Evolutionary conservation across 2,329 filamentous ascomycete species (phyloP).

Genomic region (Colletotrichum cordylinicola): DNA sequence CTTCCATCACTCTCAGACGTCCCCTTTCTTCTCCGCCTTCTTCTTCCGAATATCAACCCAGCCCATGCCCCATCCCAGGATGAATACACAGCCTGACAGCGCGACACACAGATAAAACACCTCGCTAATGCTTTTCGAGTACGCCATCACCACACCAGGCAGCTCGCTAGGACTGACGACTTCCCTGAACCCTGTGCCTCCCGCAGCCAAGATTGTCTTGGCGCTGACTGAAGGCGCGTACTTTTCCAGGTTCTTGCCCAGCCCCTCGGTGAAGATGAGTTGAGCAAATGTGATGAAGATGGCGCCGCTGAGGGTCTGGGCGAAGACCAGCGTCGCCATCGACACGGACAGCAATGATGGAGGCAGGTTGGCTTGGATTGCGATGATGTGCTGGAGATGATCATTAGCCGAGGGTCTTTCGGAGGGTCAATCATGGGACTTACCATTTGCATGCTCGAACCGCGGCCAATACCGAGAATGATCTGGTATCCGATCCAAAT

Average conservation of each 20-base stretch:
- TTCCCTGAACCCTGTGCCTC: constrained; percentile 42
- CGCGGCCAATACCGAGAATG: constrained; percentile 49
- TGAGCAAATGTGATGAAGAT: constrained; percentile 46
- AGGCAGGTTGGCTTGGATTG: constrained; percentile 31
- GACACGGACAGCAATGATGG: constrained; percentile 30
- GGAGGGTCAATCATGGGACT: constrained; percentile 24
- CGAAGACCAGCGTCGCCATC: constrained; percentile 35
- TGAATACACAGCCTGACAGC: constrained; percentile 33
- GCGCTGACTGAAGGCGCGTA: constrained; percentile 36
- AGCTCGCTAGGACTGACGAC: constrained; percentile 36
- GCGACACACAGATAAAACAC: constrained; percentile 37
- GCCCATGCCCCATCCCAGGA: constrained; percentile 48
- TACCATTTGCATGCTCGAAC: constrained; percentile 47
- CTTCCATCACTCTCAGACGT: neutral
- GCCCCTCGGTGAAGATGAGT: constrained; percentile 11
- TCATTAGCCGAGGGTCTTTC: neutral
- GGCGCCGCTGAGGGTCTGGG: constrained; percentile 52
- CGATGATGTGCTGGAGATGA: constrained; percentile 25
- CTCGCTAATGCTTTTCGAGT: constrained; percentile 37
- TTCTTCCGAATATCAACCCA: constrained; percentile 50
- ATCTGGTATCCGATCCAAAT: constrained; percentile 56
- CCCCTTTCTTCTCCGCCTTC: neutral
- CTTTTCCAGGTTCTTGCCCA: neutral
- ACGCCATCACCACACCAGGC: constrained; percentile 42
- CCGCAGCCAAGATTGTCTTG: constrained; percentile 42